Evolutionary conservation across 1,284 basidiomycete genomes (phyloP).

Genomic region (Xerocomus amazonicus): DNA sequence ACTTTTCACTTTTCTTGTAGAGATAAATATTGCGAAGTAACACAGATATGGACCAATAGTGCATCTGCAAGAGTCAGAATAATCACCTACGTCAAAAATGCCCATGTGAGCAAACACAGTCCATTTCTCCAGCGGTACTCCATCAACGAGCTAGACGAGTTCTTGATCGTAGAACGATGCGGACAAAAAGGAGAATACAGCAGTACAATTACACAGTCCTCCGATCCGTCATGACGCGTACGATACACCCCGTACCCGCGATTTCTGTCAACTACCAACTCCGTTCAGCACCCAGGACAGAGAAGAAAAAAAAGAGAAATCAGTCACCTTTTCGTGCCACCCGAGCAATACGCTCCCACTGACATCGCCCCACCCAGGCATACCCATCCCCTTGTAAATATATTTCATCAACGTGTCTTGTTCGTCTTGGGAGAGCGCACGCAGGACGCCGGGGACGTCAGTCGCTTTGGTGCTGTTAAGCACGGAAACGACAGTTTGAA

Average conservation of each 20-base stretch:
- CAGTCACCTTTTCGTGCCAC: conserved; percentile 28
- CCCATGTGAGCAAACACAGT: too few relatives aligned
- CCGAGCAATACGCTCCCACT: conserved; percentile 82
- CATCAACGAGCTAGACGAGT: too few relatives aligned
- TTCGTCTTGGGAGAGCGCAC: conserved; percentile 70
- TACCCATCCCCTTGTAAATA: conserved; percentile 93
- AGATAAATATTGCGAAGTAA: too few relatives aligned
- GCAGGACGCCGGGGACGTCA: conserved; percentile 81
- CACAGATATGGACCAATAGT: too few relatives aligned
- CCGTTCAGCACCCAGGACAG: too few relatives aligned
- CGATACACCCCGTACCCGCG: conserved; percentile 95
- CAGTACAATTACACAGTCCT: conserved; percentile 56
- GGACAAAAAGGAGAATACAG: too few relatives aligned
- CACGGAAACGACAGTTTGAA: conserved; percentile 85
- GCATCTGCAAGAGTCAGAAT: too few relatives aligned
- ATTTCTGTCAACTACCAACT: conserved; percentile 85
- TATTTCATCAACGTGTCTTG: conserved; percentile 98
- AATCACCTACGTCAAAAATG: too few relatives aligned
- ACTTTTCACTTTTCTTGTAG: too few relatives aligned
- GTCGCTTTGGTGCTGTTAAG: conserved; percentile 92
- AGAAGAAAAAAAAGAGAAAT: background rate
- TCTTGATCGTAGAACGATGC: too few relatives aligned
- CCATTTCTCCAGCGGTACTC: too few relatives aligned
- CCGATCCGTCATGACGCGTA: conserved; percentile 96
- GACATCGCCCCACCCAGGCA: conserved; percentile 79